phyloP scores from a whole-genome alignment of 108 stramenopile genomes.

The Fistulifera solaris region DNA sequence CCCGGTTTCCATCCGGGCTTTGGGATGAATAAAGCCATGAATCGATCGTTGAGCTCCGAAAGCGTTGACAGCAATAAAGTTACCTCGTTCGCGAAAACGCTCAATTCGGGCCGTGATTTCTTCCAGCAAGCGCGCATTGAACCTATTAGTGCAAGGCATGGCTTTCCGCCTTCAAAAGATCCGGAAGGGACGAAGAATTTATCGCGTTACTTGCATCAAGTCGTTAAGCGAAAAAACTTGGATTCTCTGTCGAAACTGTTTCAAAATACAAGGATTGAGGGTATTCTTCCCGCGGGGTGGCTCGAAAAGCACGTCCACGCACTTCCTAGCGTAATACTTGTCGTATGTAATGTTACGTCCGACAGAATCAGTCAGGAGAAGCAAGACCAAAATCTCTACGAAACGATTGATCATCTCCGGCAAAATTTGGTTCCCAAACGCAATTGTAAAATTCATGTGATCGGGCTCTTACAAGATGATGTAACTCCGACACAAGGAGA shows the following conservation, averaged over 20 bases:
- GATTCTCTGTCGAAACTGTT: constrained; percentile 9
- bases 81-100: constrained; percentile 22
- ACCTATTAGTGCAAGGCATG: constrained; percentile 41
- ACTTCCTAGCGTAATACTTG: constrained; percentile 57
- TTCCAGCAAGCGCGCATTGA: constrained; percentile 54
- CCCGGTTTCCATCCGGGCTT: constrained; percentile 4
- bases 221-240: neutral
- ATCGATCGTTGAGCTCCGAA: neutral
- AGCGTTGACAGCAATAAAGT: neutral
- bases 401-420: constrained; percentile 46
- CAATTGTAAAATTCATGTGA: constrained; percentile 44
- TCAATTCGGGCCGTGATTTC: constrained; percentile 42
- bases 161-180: constrained; percentile 73
- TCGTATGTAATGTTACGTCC: constrained; percentile 35
- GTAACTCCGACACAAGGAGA: constrained; percentile 21
- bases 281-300: constrained; percentile 67
- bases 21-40: neutral
- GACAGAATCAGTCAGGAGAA: constrained; percentile 16
- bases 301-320: constrained; percentile 66
- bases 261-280: constrained; percentile 31
- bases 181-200: constrained; percentile 43
- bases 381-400: constrained; percentile 29
- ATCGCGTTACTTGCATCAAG: constrained; percentile 10
- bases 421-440: constrained; percentile 51
- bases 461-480: constrained; percentile 40